Conservation (phyloP, 768 basidiomycete species). For the Lentinula guzmanii region DNA sequence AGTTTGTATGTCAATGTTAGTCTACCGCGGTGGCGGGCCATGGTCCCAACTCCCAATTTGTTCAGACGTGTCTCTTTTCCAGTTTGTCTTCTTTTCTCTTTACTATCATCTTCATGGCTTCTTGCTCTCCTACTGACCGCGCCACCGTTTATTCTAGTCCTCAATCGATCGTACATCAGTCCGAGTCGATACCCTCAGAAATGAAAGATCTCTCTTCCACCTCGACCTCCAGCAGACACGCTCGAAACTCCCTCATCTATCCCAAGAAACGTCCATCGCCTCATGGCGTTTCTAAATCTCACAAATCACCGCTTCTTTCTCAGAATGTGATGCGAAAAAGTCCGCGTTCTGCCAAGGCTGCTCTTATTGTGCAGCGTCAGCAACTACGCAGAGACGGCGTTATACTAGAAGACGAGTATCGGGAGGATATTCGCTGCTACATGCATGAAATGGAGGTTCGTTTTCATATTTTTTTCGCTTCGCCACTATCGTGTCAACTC, state of each 20-base stretch:
- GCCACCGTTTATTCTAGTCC: conserved; percentile 25
- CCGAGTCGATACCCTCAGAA: conserved; percentile 34
- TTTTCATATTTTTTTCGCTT: conserved; percentile 10
- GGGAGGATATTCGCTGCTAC: conserved; percentile 86
- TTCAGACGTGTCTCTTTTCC: conserved; percentile 11
- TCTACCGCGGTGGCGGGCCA: conserved; percentile 2
- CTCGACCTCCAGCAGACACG: conserved; percentile 51
- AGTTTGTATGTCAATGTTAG: conserved; percentile 9
- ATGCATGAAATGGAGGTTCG: conserved; percentile 99
- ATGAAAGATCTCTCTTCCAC: conserved; percentile 76
- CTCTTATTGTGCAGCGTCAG: conserved; percentile 57
- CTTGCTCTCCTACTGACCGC: conserved; percentile 14
- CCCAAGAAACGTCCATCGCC: conserved; percentile 85
- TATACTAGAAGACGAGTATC: conserved; percentile 91
- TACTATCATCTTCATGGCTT: conserved; percentile 16
- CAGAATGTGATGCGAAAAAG: conserved; percentile 51
- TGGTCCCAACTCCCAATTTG: background rate
- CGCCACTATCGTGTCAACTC: conserved; percentile 11
- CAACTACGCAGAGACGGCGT: conserved; percentile 62
- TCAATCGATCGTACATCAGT: conserved; percentile 36
- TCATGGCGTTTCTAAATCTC: conserved; percentile 65
- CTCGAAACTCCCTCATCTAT: conserved; percentile 62
- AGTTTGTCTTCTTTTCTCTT: conserved; percentile 20
- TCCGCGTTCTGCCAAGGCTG: conserved; percentile 60
- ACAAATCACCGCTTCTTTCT: conserved; percentile 49